Base-by-base conservation (phyloP, 495 filamentous ascomycete species). In the Lasiosphaeriaceae sp. region DNA sequence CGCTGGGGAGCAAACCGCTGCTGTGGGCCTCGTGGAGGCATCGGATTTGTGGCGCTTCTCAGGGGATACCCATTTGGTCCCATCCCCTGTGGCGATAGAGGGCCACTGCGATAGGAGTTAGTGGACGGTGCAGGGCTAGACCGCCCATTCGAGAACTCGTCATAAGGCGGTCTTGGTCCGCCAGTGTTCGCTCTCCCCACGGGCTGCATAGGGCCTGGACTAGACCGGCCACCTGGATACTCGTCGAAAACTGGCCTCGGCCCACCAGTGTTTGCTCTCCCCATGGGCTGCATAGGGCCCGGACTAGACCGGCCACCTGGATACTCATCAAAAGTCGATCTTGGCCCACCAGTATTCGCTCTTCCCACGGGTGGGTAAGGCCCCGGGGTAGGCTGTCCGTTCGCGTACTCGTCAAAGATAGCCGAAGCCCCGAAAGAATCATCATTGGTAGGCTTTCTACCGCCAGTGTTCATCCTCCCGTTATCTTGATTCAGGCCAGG, bases 71-170 rank as follows among this genome's bases (percentile, higher is more conserved):
- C 54, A 17, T 66, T 51, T 9, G 67, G 57, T 53, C 63, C 56
- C 54, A 54, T 50, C 45, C 56, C 59, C 29, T 63, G 68, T 6
- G 71, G 66, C 8, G 69, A 68, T 50, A 73, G 52, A 2, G 71
- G 73, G 12, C 51, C 50, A 39, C 50, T 64, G 24, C 57, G 63
- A 48, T 68, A 71, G 50, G 77, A 63, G 47, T 62, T 59, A 47
- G 63, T 62, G 21, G 74, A 74, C 43, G 72, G 67, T 22, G 73
- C 68, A 52, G 74, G 70, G 58, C 70, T 71, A 58, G 69, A 65
- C 20, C 73, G 70, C 21, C 74, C 72, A 24, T 56, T 67, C 45
- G 54, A 44, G 47, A 58, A 66, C 31, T 66, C 61, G 16, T 61
- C 62, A 50, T 58, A 60, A 9, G 65, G 46, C 11, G 52, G 45